Conservation (phyloP, 2,329 filamentous ascomycete genomes). For the Alternaria metachromatica region DNA sequence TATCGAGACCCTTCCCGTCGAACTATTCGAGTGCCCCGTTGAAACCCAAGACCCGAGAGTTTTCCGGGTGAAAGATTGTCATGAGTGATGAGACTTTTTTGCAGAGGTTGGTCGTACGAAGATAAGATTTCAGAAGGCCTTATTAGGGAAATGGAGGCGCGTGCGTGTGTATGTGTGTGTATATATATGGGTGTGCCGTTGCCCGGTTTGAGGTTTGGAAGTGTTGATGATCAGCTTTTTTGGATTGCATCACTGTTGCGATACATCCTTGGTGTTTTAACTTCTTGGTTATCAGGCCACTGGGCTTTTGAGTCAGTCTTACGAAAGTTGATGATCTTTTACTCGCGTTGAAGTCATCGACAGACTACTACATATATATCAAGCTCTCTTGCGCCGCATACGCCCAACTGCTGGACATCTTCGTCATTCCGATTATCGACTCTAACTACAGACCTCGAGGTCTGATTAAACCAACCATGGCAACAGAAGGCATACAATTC, state of each 20-base stretch:
- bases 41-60: not conserved
- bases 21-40: not conserved
- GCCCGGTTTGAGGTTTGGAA: not conserved
- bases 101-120: not conserved
- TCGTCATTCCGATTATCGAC: not conserved
- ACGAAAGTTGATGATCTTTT: not conserved
- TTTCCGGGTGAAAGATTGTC: not conserved
- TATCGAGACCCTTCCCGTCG: not conserved
- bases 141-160: not conserved
- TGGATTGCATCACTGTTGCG: not conserved
- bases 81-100: not conserved
- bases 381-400: not conserved
- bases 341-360: not conserved
- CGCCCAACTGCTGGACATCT: not conserved
- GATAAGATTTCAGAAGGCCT: too few relatives aligned
- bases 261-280: not conserved
- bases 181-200: not conserved
- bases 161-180: not conserved
- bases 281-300: not conserved
- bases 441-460: not conserved
- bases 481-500: slow-evolving; percentile 20
- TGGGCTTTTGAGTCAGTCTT: not conserved
- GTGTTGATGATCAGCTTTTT: not conserved
- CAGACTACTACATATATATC: not conserved
- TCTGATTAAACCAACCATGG: slow-evolving; percentile 12